Conservation (phyloP, 2,329 filamentous ascomycete genomes). For the Aurifilum marmelostoma region DNA sequence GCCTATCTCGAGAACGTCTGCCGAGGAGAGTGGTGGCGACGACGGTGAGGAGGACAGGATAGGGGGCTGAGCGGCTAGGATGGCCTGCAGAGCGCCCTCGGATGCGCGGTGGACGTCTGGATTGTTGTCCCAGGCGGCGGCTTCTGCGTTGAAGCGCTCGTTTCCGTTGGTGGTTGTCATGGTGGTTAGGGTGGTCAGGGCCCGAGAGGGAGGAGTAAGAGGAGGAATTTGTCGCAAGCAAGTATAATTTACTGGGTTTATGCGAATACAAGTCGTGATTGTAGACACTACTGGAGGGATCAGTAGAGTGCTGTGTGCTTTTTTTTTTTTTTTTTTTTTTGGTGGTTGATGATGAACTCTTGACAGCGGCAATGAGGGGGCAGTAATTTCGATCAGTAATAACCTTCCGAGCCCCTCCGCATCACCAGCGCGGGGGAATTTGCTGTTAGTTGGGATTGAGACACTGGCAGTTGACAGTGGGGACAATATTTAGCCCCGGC, state of each 20-base stretch:
- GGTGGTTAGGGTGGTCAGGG: too few relatives aligned
- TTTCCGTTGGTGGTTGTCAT: constrained; percentile 33
- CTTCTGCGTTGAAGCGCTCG: constrained; percentile 58
- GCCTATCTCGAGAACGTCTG: constrained; percentile 59
- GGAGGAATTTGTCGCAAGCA: too few relatives aligned
- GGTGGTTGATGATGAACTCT: too few relatives aligned
- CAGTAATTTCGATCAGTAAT: not conserved
- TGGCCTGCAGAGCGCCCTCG: constrained; percentile 48
- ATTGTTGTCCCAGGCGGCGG: constrained; percentile 58
- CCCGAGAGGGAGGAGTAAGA: too few relatives aligned
- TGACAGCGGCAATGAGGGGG: not conserved
- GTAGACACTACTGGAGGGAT: too few relatives aligned
- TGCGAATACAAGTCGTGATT: too few relatives aligned
- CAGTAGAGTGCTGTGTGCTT: too few relatives aligned
- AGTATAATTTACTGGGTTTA: too few relatives aligned
- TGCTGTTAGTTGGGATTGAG: not conserved
- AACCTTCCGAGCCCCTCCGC: not conserved
- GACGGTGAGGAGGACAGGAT: not conserved
- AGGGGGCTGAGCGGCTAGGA: constrained; percentile 39
- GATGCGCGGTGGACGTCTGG: constrained; percentile 51
- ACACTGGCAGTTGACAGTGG: not conserved
- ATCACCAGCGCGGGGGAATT: not conserved
- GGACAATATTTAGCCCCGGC: not conserved
- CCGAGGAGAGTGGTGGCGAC: constrained; percentile 25
- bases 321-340: too few relatives aligned